Evolutionary conservation across 2,329 filamentous ascomycete genomes (phyloP).

Genomic region (Aspergillus amoenus): DNA sequence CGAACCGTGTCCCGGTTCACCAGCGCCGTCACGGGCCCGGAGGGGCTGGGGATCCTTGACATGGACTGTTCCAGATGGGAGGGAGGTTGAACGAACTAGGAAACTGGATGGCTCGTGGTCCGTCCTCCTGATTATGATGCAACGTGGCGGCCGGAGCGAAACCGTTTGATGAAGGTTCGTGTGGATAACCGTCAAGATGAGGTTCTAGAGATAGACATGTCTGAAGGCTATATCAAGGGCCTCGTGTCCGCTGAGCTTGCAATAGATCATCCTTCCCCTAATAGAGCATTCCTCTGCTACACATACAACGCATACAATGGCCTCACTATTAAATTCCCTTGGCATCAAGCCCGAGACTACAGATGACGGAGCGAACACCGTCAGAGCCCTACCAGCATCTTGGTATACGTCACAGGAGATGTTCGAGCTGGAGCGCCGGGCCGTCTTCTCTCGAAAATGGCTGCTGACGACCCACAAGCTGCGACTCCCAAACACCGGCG

Average conservation of each 20-base stretch:
- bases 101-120: too few relatives aligned
- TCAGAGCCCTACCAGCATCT: slow-evolving; percentile 49
- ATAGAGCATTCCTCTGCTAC: background rate
- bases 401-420: slow-evolving; percentile 50
- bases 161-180: too few relatives aligned
- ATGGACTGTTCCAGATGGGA: too few relatives aligned
- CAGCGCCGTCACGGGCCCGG: too few relatives aligned
- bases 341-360: slow-evolving; percentile 22
- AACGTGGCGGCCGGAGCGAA: too few relatives aligned
- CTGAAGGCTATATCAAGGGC: too few relatives aligned
- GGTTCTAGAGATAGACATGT: too few relatives aligned
- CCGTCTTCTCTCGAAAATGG: slow-evolving; percentile 59
- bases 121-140: too few relatives aligned
- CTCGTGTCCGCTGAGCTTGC: background rate
- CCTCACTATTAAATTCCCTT: slow-evolving; percentile 33
- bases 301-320: background rate
- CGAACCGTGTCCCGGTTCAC: too few relatives aligned
- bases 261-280: background rate
- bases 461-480: slow-evolving; percentile 42
- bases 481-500: slow-evolving; percentile 53
- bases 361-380: slow-evolving; percentile 23
- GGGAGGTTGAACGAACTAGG: too few relatives aligned
- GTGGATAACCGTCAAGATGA: too few relatives aligned
- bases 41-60: too few relatives aligned
- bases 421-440: slow-evolving; percentile 57